Base-by-base conservation (phyloP, 2,329 filamentous ascomycete species). In the Chaetomiaceae sp. region DNA sequence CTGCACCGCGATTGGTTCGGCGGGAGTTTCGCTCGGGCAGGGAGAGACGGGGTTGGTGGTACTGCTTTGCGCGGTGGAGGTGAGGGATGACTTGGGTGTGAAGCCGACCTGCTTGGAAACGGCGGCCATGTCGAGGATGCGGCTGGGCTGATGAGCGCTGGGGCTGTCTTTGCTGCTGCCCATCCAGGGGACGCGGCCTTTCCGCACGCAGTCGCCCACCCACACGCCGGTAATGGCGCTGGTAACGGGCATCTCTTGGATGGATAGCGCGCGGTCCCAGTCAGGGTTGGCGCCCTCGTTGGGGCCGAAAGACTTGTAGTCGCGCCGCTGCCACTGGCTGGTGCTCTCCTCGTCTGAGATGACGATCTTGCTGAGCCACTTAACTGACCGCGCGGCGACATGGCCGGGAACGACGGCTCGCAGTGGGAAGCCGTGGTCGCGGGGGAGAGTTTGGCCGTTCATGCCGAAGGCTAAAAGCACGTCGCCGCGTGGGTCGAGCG, bases 251-350 rank as follows among this genome's bases (percentile, higher is more conserved):
- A 84, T 76, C 56, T 84, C 81, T 53, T 86, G 82, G 24, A 85
- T 85, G 2, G 78, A 71, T 10, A 74, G 75, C 7, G 81, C 81
- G 19, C 68, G 67, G 40, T 79, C 76, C 80, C 81, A 84, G 61
- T 83, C 73, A 6, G 78, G 73, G 18, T 72, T 70, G 26, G 67
- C 67, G 11, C 68, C 66, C 60, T 81, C 72, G 57, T 83, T 83
- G 3, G 81, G 81, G 0, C 81, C 79, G 49, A 85, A 84, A 56
- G 75, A 78, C 60, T 85, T 85, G 64, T 86, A 85, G 59, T 86
- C 82, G 15, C 75, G 71, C 18, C 77, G 71, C 58, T 85, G 80
- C 80, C 81, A 83, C 58, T 83, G 75, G 35, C 74, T 81, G 3
- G 72, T 64, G 54, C 79, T 82, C 61, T 86, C 83, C 52, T 86